Base-by-base conservation (phyloP, 2,329 filamentous ascomycete genomes). In the Coniochaeta sp. region DNA sequence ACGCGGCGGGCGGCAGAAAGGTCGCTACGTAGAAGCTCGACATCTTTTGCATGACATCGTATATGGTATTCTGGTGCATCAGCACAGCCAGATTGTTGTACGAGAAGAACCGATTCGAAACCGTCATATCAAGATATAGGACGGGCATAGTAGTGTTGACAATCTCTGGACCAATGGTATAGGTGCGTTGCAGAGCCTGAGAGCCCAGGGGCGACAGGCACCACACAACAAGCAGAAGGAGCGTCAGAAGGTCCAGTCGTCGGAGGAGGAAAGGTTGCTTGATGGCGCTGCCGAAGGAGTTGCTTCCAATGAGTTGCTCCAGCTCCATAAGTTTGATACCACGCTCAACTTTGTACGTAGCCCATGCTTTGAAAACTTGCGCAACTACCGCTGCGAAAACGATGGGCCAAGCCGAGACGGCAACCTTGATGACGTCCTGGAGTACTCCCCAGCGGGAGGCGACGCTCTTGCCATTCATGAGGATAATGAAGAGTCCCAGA, bases 371-470 rank as follows among this genome's bases (percentile, higher is more conserved):
- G 57, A 67, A 63, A 22, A 59, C 59, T 38, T 66, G 64, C 5
- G 63, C 64, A 2, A 63, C 60, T 19, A 66, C 63, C 24, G 62
- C 64, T 7, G 65, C 65, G 24, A 66, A 67, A 2, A 65, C 64
- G 40, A 67, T 64, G 14, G 65, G 65, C 65, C 64, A 67, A 6
- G 61, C 59, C 6, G 58, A 58, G 28, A 63, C 54, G 36, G 65
- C 58, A 24, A 66, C 50, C 22, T 64, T 62, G 62, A 67, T 59
- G 6, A 64, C 50, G n/a, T 62, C 58, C 14, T 56, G 14, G 24
- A 61, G 58, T 6, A 28, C 31, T 26, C 47, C 47, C 47, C 47
- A 52, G 47, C 19, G 5, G 26, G 47, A 52, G 8, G 9, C 9
- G 12, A 52, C 12, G 47, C 47, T 31, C 47, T 52, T 52, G 22